phyloP scores from a whole-genome alignment of 768 basidiomycete species.

The Rhodotorula taiwanensis region DNA sequence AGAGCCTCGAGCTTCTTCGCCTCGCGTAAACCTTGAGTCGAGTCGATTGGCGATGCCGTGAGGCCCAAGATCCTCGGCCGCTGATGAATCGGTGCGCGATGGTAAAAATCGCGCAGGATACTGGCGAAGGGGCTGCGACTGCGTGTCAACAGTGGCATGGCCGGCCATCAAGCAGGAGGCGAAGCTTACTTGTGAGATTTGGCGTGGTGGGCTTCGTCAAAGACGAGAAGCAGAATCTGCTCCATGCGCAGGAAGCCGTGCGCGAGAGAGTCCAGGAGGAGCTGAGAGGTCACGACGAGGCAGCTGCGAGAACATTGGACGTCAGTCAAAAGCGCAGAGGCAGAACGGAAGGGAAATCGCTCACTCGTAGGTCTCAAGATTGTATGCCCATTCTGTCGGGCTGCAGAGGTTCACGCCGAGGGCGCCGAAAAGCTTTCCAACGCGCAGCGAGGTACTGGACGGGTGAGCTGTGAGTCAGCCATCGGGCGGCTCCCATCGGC shows the following conservation, averaged over 20 bases:
- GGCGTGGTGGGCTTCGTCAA: slow-evolving; percentile 17
- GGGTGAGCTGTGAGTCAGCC: not conserved
- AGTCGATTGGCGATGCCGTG: slow-evolving; percentile 15
- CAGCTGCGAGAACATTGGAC: not conserved
- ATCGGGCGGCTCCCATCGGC: not conserved
- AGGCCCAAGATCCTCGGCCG: slow-evolving; percentile 15
- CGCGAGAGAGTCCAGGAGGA: slow-evolving; percentile 24
- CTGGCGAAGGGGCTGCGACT: slow-evolving; percentile 8
- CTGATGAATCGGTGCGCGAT: not conserved
- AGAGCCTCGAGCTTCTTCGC: slow-evolving; percentile 10
- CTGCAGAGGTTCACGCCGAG: slow-evolving; percentile 15
- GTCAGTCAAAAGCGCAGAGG: not conserved
- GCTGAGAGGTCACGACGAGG: slow-evolving; percentile 19
- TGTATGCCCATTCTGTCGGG: slow-evolving; percentile 4
- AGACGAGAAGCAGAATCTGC: slow-evolving; percentile 11
- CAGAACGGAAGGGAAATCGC: not conserved
- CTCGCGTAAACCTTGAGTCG: slow-evolving; percentile 1
- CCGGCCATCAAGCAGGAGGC: not conserved
- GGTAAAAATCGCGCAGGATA: slow-evolving; percentile 26
- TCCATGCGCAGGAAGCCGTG: slow-evolving; percentile 21
- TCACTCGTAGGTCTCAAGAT: slow-evolving; percentile 11
- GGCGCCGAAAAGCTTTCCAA: slow-evolving; percentile 22
- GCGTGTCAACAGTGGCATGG: not conserved
- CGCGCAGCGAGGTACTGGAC: slow-evolving; percentile 4
- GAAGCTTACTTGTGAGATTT: slow-evolving; percentile 18